Evolutionary conservation across 2,329 filamentous ascomycete species (phyloP), one percentile per base, ranked within the genome.

Genomic region (Fusarium pseudoanthophilum): DNA sequence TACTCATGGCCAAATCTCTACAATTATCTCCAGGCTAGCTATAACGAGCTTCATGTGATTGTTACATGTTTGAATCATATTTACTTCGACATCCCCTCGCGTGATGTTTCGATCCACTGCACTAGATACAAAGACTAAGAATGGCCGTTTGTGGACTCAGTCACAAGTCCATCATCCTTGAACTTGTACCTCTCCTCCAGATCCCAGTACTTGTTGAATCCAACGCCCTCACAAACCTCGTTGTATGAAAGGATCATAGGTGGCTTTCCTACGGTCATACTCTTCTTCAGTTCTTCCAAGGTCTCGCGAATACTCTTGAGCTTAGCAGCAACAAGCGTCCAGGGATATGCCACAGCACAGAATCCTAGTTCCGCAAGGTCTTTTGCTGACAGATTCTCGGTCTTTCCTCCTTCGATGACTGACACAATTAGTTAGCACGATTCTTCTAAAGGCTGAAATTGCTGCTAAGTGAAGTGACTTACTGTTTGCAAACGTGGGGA

Each of bases 191-290:
- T 36, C 14, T 57, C 53, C 16, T 57, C 39, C 7, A 57, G 1
- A 11, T 55, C 64, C 67, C 72, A 84, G 65, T 85, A 84, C 45
- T 83, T 80, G 26, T 82, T 82, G 61, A 87, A 86, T 0, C 85
- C 84, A 16, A 86, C 84, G 0, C 83, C 83, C 14, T 83, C 80
- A 53, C 82, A 85, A 1, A 87, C 84, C 58, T 87, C 83, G 2
- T 74, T 72, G 56, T 84, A 85, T 4, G 80, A 80, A 32, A 87
- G 67, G n/a, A 86, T 83, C 74, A 80, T 80, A 8, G 83, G 83
- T 2, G 85, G 85, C 1, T 79, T 77, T 2, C 84, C 84, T 1
- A 81, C 76, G 0, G 79, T 81, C 75, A 87, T 79, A 36, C 80
- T 83, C 51, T 77, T 77, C 72, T 87, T 87, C 26, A 87, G 42